A percentile compares a stretch with the other conserved stretches of the same genome.
Evolutionary conservation across 176 grass and related monocot species (phyloP).

Genomic region (barley (Hordeum vulgare)): DNA sequence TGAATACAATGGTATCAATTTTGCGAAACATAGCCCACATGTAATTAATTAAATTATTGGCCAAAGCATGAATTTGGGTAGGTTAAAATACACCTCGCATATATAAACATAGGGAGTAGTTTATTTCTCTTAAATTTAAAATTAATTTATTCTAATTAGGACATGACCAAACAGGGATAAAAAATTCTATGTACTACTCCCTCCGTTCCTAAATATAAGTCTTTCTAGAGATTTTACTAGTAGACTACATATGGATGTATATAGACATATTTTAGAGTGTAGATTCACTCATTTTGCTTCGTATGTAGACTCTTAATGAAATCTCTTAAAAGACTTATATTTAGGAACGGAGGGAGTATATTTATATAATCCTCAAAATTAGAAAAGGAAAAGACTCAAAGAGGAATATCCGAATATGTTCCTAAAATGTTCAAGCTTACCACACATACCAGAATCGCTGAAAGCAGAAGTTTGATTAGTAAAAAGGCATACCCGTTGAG

Average conservation of each 20-base stretch:
- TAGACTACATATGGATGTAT: too few relatives aligned
- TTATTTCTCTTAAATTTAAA: constrained; percentile 12
- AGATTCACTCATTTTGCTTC: too few relatives aligned
- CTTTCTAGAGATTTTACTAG: too few relatives aligned
- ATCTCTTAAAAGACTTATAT: too few relatives aligned
- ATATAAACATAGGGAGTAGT: not conserved
- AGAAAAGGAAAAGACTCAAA: too few relatives aligned
- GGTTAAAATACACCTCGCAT: not conserved
- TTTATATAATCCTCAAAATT: not conserved
- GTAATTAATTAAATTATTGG: not conserved
- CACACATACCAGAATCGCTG: not conserved
- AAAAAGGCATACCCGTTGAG: constrained; percentile 45
- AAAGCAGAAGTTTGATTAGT: constrained; percentile 7
- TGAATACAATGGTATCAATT: not conserved
- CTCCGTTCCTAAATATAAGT: too few relatives aligned
- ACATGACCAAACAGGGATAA: not conserved
- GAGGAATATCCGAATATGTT: not conserved
- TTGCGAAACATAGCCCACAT: not conserved
- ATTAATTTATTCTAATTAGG: not conserved
- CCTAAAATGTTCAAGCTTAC: not conserved
- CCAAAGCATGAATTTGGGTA: not conserved
- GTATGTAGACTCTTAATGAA: too few relatives aligned
- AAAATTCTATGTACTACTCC: constrained; percentile 12
- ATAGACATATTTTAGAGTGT: too few relatives aligned
- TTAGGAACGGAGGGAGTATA: too few relatives aligned